Percentiles rank a stretch among this genome's conserved stretches.
These are phyloP conservation scores for Capsicum chinense DNA, from an alignment of 257 asterid genomes.

Conservation along the genomic window DNA sequence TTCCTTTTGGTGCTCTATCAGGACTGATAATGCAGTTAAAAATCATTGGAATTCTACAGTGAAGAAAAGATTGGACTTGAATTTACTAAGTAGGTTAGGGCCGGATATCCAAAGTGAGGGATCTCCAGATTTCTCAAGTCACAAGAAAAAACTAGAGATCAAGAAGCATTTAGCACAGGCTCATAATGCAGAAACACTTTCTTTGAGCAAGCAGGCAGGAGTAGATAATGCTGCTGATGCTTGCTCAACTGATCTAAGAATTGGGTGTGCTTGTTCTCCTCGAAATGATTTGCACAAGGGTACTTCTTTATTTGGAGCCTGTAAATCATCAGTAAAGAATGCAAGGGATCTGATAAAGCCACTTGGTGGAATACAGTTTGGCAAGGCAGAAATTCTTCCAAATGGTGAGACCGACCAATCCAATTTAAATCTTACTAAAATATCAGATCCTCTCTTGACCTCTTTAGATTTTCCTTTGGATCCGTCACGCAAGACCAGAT, in stretches of 20 bases:
- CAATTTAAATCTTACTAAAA: constrained; percentile 32
- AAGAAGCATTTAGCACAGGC: constrained; percentile 27
- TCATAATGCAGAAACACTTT: constrained; percentile 29
- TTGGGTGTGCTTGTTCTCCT: constrained; percentile 41
- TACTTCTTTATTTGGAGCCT: constrained; percentile 34
- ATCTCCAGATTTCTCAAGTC: constrained; percentile 32
- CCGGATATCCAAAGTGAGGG: constrained; percentile 35
- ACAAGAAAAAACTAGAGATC: constrained; percentile 40
- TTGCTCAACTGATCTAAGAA: constrained; percentile 49
- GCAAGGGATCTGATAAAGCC: constrained; percentile 34
- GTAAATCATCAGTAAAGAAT: constrained; percentile 38
- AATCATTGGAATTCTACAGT: constrained; percentile 78
- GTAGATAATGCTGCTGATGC: constrained; percentile 36
- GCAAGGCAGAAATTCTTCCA: constrained; percentile 29
- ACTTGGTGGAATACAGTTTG: constrained; percentile 39
- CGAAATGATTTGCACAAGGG: constrained; percentile 38
- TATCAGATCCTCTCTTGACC: constrained; percentile 29
- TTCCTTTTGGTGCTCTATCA: constrained; percentile 35
- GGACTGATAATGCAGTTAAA: constrained; percentile 85
- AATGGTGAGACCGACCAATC: constrained; percentile 32
- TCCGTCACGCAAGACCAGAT: background rate
- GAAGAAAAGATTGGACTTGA: constrained; percentile 60
- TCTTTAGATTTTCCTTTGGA: constrained; percentile 32
- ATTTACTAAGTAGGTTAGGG: constrained; percentile 45
- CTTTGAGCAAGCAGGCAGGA: constrained; percentile 35